Evolutionary conservation across 2,329 filamentous ascomycete species (phyloP), one percentile per base, ranked within the genome.

Genomic region (Epichloe bromicola): DNA sequence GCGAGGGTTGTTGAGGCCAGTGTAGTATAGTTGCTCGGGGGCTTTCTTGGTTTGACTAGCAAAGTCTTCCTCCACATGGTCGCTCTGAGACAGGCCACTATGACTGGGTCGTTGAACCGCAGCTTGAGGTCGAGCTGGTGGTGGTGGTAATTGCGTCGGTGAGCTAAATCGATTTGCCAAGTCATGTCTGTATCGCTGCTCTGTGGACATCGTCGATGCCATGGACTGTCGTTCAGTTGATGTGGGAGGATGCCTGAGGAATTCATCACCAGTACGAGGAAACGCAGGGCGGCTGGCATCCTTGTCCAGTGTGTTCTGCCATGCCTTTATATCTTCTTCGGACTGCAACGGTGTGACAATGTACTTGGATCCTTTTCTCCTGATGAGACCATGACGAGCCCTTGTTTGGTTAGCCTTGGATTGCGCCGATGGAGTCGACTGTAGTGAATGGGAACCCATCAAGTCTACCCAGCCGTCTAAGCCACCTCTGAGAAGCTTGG

Each of bases 381-480:
- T 61, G 50, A 65, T 58, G 6, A 59, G 57, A n/a, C 59, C 60
- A 38, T 59, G 57, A 26, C 56, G 55, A 49, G 55, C 59, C 50
- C 48, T 60, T 44, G 47, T 20, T 37, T 51, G 54, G 44, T 33
- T 47, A 12, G 56, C 39, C 45, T 53, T 58, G 38, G 55, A 46
- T 3, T 50, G 50, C n/a, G 41, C 46, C 4, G 71, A 70, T 12
- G 66, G 50, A 4, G 72, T 74, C 11, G 67, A 68, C 52, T 74
- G 69, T 8, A 82, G 70, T 1, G 85, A 82, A 49, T 82, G 76
- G 12, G 73, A 69, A 2, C 93, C 91, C 59, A 95, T 74, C n/a
- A 93, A 68, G 59, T 93, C 84, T 17, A 82, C 70, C 93, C 93
- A 98, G 4, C 88, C 86, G 58, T 90, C 81, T 11, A 98, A 66